A percentile compares a stretch with the other conserved stretches of the same genome.
These are phyloP conservation scores for Didymella keratinophila DNA, from an alignment of 2,329 filamentous ascomycete species.

Conservation along the genomic window DNA sequence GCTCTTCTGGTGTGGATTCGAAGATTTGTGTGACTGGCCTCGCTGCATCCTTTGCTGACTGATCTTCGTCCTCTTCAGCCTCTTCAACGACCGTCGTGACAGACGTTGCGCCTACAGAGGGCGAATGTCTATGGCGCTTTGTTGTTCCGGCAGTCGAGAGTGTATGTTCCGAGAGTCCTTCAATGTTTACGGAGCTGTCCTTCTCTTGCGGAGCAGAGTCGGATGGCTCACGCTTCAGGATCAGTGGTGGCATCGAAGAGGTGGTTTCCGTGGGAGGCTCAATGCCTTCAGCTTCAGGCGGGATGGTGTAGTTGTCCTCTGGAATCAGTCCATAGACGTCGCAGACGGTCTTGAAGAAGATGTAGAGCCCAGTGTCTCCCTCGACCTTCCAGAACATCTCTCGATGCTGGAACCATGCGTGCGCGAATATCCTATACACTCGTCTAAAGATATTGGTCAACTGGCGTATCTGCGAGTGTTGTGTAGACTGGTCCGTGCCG, in stretches of 20 bases:
- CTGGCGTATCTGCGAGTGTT: conserved; percentile 73
- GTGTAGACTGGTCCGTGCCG: conserved; percentile 53
- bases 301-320: conserved; percentile 94
- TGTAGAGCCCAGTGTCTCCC: conserved; percentile 86
- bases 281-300: conserved; percentile 87
- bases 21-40: conserved; percentile 31
- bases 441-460: conserved; percentile 94
- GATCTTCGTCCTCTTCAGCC: conserved; percentile 73
- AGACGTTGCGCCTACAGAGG: conserved; percentile 74
- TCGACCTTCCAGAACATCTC: conserved; percentile 96
- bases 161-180: conserved; percentile 52
- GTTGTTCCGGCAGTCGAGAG: conserved; percentile 72
- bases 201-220: conserved; percentile 31
- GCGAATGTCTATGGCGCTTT: conserved; percentile 82
- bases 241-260: conserved; percentile 37
- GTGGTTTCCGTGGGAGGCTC: conserved; percentile 56
- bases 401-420: conserved; percentile 98
- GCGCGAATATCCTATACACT: conserved; percentile 95
- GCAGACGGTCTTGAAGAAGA: conserved; percentile 97
- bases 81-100: conserved; percentile 85
- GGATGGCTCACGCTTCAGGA: conserved; percentile 49
- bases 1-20: conserved; percentile 25
- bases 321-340: conserved; percentile 89
- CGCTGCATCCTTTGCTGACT: conserved; percentile 16
- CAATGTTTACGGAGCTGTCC: conserved; percentile 31